These are phyloP conservation scores for Pythium folliculosum DNA, from an alignment of 352 stramenopile species.

Conservation along the genomic window DNA sequence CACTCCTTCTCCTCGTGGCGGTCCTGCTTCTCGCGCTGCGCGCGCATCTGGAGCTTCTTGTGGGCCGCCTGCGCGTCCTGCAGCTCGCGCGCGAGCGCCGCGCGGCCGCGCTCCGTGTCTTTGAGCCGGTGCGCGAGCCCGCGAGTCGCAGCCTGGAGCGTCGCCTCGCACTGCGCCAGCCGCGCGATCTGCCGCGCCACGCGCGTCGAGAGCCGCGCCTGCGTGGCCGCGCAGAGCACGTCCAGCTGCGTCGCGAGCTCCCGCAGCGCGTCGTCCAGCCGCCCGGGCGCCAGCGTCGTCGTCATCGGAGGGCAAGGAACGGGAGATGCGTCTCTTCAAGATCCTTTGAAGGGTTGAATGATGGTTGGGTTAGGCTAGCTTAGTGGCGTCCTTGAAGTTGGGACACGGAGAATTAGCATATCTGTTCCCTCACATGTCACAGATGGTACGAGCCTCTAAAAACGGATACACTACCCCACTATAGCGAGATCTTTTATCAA, in stretches of 20 bases:
- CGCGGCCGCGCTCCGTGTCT: slow-evolving; percentile 2
- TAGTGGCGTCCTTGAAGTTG: slow-evolving; percentile 4
- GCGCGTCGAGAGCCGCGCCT: slow-evolving; percentile 10
- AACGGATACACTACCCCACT: background rate
- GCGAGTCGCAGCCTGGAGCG: slow-evolving; percentile 16
- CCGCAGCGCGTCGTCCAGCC: slow-evolving; percentile 13
- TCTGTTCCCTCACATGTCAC: background rate
- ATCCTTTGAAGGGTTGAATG: background rate
- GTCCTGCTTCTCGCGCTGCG: slow-evolving; percentile 45
- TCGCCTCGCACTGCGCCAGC: slow-evolving; percentile 21
- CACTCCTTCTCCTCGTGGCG: slow-evolving; percentile 63
- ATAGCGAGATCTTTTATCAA: background rate
- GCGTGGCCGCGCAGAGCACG: slow-evolving; percentile 21
- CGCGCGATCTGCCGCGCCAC: slow-evolving; percentile 16
- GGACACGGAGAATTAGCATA: slow-evolving; percentile 6
- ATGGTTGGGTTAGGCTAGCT: background rate
- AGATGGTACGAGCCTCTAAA: background rate
- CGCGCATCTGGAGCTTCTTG: slow-evolving; percentile 27
- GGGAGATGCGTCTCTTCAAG: slow-evolving; percentile 25
- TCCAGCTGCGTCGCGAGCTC: slow-evolving; percentile 20
- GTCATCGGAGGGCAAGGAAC: no score
- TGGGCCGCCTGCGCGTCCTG: slow-evolving; percentile 27
- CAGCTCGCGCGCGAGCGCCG: slow-evolving; percentile 21
- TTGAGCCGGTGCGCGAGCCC: slow-evolving; percentile 3
- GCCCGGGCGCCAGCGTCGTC: no score